A percentile compares a stretch with the other conserved stretches of the same genome.
Evolutionary conservation across 108 stramenopile species (phyloP).

Genomic region (Skeletonema tropicum): DNA sequence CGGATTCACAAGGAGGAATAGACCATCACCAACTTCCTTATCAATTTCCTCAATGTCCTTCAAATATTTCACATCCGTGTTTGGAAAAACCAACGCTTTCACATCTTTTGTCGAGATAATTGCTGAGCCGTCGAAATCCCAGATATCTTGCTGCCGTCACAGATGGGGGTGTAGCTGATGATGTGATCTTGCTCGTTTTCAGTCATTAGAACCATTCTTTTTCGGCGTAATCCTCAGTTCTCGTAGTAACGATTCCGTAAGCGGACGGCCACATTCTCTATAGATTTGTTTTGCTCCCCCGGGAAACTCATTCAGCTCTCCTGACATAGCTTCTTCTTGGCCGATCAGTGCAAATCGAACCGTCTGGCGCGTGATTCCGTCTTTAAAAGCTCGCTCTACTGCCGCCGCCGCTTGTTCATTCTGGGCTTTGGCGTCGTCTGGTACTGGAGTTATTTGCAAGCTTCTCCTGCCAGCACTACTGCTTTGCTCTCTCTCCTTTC

Average conservation of each 20-base stretch:
- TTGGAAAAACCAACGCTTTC: conserved; percentile 81
- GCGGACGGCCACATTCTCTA: conserved; percentile 71
- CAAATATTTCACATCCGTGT: conserved; percentile 81
- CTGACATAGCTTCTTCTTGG: conserved; percentile 57
- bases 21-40: conserved; percentile 56
- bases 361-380: conserved; percentile 74
- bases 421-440: conserved; percentile 63
- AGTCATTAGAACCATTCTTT: conserved; percentile 10
- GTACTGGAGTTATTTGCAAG: conserved; percentile 33
- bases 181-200: conserved; percentile 17
- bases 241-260: conserved; percentile 64
- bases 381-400: conserved; percentile 73
- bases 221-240: conserved; percentile 51
- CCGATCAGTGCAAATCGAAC: conserved; percentile 74
- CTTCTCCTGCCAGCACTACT: neutral
- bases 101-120: conserved; percentile 62
- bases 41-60: conserved; percentile 71
- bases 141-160: conserved; percentile 76
- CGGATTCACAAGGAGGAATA: conserved; percentile 82
- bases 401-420: conserved; percentile 72
- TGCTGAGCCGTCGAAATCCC: conserved; percentile 90
- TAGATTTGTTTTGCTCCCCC: conserved; percentile 90
- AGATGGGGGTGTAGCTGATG: conserved; percentile 37
- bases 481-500: conserved; percentile 15
- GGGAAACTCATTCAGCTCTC: conserved; percentile 73